Percentiles rank a stretch among this genome's conserved stretches.
Evolutionary conservation across 176 grass and related monocot species (phyloP).

Genomic region (Cenchrus fungigraminus): DNA sequence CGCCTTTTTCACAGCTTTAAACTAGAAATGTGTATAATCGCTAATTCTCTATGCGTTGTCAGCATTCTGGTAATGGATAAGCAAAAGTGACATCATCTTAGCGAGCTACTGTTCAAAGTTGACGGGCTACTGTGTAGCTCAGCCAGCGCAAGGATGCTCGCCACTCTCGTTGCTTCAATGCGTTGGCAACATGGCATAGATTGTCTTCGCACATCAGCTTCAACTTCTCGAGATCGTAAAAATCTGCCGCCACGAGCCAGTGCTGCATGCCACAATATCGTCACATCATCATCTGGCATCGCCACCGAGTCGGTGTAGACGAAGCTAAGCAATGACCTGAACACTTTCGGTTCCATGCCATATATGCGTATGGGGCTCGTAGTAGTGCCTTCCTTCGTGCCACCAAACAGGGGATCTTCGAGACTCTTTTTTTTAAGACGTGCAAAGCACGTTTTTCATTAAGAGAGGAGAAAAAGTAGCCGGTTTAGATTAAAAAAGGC

Average conservation of each 20-base stretch:
- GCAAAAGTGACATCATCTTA: no score
- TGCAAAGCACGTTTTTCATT: no score
- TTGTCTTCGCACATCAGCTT: conserved; percentile 20
- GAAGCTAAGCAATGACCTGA: conserved; percentile 11
- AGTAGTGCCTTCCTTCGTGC: conserved; percentile 21
- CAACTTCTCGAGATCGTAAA: conserved; percentile 38
- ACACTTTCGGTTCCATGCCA: conserved; percentile 10
- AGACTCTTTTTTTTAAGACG: no score
- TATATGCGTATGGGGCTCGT: not conserved
- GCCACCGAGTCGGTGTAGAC: conserved; percentile 40
- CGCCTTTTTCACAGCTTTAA: no score
- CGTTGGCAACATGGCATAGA: not conserved
- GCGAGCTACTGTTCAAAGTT: no score
- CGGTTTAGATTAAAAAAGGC: no score
- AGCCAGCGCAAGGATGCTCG: conserved; percentile 4
- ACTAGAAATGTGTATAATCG: no score
- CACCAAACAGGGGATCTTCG: not conserved
- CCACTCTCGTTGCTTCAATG: not conserved
- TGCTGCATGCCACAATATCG: conserved; percentile 4
- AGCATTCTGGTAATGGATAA: no score
- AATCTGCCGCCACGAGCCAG: conserved; percentile 45
- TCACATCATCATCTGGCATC: not conserved
- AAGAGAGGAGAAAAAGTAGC: no score
- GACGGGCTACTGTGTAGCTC: no score
- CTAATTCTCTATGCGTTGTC: no score